Evolutionary conservation across 2,329 filamentous ascomycete species (phyloP).

Genomic region (Colletotrichum orbiculare): DNA sequence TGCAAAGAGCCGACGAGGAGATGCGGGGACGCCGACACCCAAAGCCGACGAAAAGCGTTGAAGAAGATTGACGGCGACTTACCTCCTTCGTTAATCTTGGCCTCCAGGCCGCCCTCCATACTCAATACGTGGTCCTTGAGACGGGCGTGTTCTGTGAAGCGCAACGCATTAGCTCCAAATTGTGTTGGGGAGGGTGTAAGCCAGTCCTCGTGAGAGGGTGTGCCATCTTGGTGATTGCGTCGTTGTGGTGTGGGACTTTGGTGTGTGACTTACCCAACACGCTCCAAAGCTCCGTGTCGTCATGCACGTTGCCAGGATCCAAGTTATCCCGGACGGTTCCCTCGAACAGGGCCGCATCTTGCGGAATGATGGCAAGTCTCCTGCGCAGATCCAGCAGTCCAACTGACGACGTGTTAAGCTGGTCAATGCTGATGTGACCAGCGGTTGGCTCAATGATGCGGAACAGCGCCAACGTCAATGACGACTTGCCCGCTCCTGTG

Average conservation of each 20-base stretch:
- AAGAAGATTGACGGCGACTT: slow-evolving; percentile 52
- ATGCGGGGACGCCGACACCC: slow-evolving; percentile 39
- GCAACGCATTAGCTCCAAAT: slow-evolving; percentile 51
- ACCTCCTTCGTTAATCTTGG: slow-evolving; percentile 94
- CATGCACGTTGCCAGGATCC: slow-evolving; percentile 92
- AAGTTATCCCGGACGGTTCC: slow-evolving; percentile 94
- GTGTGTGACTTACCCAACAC: slow-evolving; percentile 77
- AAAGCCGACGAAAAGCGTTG: slow-evolving; percentile 43
- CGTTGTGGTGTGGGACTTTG: background rate
- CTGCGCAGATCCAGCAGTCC: slow-evolving; percentile 89
- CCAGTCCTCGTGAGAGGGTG: slow-evolving; percentile 22
- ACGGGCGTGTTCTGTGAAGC: slow-evolving; percentile 81
- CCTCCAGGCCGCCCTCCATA: slow-evolving; percentile 92
- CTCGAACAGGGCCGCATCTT: slow-evolving; percentile 96
- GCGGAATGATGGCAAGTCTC: slow-evolving; percentile 94
- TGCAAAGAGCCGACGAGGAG: slow-evolving; percentile 43
- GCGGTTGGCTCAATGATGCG: slow-evolving; percentile 90
- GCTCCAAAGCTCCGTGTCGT: slow-evolving; percentile 97
- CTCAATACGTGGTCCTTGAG: slow-evolving; percentile 88
- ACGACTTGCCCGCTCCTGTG: slow-evolving; percentile 96
- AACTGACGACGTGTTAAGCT: slow-evolving; percentile 88
- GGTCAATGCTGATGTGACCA: slow-evolving; percentile 90
- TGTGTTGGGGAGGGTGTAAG: slow-evolving; percentile 27
- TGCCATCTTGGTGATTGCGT: slow-evolving; percentile 25
- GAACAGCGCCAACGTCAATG: slow-evolving; percentile 91